Evolutionary conservation across 345 rosid genomes (phyloP).

Genomic region (Salix exigua): DNA sequence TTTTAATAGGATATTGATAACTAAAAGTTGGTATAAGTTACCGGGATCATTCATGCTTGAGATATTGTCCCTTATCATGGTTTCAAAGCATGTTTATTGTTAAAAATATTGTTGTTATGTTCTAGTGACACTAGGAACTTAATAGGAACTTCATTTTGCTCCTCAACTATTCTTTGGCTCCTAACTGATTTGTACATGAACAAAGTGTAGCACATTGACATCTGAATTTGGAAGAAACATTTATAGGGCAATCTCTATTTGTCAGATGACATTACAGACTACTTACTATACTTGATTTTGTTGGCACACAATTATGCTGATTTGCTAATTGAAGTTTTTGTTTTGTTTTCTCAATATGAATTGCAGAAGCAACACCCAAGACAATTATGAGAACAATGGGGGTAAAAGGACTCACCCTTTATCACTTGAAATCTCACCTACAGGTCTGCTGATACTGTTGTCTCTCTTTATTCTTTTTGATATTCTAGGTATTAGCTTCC

Average conservation of each 20-base stretch:
- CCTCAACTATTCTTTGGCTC: not conserved
- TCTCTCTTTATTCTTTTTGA: not conserved
- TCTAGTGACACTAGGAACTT: too few species aligned
- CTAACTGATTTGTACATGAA: not conserved
- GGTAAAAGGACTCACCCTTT: slow-evolving; percentile 36
- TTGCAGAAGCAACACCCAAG: slow-evolving; percentile 36
- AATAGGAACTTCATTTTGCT: too few species aligned
- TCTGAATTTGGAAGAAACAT: not conserved
- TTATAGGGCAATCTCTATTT: not conserved
- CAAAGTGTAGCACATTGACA: not conserved
- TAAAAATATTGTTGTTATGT: too few species aligned
- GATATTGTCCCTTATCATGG: too few species aligned
- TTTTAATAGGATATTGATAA: too few species aligned
- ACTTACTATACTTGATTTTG: not conserved
- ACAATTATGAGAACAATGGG: slow-evolving; percentile 39
- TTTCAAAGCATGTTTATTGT: too few species aligned
- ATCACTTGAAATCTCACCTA: slow-evolving; percentile 36
- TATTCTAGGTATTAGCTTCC: not conserved
- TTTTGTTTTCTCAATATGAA: not conserved
- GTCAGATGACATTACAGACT: not conserved
- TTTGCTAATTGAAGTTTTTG: not conserved
- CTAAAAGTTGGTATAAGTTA: too few species aligned
- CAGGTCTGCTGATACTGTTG: slow-evolving; percentile 23
- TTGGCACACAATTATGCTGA: not conserved
- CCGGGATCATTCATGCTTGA: too few species aligned